Evolutionary conservation across 2,329 filamentous ascomycete genomes (phyloP).

Genomic region (Alternaria hordeiaustralica): DNA sequence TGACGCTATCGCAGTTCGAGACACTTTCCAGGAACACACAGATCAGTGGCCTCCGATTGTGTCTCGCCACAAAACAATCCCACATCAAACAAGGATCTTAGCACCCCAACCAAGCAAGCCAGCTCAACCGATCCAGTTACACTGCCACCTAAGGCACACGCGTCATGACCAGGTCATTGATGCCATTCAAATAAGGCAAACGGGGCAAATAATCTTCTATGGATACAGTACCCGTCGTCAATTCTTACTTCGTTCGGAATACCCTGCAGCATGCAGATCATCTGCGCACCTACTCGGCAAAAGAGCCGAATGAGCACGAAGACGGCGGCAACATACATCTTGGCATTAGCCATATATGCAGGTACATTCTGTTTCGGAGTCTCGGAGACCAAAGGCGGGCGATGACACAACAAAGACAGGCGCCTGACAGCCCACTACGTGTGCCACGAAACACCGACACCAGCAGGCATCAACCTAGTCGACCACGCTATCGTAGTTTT

Average conservation of each 20-base stretch:
- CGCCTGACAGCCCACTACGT: neutral
- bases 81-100: neutral
- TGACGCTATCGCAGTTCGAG: neutral
- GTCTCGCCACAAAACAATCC: neutral
- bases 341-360: neutral
- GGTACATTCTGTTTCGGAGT: neutral
- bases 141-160: neutral
- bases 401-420: neutral
- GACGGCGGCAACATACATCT: neutral
- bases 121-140: neutral
- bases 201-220: neutral
- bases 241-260: neutral
- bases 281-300: neutral
- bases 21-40: neutral
- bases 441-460: neutral
- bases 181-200: neutral
- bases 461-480: slow-evolving; percentile 1
- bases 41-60: neutral
- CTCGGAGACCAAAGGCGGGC: neutral
- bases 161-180: neutral
- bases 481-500: neutral
- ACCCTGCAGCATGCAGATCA: neutral
- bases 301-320: neutral
- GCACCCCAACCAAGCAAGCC: neutral
- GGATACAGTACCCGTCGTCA: neutral